These are phyloP conservation scores for Tardiomyces depauwii DNA, from an alignment of 1,139 yeast genomes.

Conservation along the genomic window DNA sequence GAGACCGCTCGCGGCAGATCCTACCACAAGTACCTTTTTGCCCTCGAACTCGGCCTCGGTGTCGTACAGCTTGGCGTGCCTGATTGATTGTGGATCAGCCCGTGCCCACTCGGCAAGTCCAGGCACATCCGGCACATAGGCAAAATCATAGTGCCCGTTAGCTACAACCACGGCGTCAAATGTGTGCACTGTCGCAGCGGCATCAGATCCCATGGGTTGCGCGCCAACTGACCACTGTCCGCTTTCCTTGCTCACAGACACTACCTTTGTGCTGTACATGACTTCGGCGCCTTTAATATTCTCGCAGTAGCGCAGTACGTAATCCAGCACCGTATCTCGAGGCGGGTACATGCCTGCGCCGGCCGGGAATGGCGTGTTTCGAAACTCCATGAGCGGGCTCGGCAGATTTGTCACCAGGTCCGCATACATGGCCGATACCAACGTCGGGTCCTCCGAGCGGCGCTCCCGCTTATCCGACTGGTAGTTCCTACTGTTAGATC, in stretches of 20 bases:
- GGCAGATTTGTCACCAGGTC: conserved; percentile 55
- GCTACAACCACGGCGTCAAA: conserved; percentile 49
- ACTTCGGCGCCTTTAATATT: conserved; percentile 23
- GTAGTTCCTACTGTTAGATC: conserved; percentile 14
- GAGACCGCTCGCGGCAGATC: conserved; percentile 52
- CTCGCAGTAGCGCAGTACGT: conserved; percentile 35
- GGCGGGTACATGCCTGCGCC: conserved; percentile 38
- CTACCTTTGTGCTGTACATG: conserved; percentile 31
- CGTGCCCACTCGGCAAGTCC: conserved; percentile 43
- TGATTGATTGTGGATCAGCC: conserved; percentile 35
- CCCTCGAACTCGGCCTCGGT: conserved; percentile 34
- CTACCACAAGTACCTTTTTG: conserved; percentile 42
- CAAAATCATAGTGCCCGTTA: conserved; percentile 46
- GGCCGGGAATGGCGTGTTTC: conserved; percentile 36
- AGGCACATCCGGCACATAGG: conserved; percentile 41
- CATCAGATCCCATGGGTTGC: conserved; percentile 35
- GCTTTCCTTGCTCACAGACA: conserved; percentile 20
- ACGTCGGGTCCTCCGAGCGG: neutral
- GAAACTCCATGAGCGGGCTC: conserved; percentile 44
- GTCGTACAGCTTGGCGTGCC: conserved; percentile 52
- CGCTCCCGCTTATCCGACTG: conserved; percentile 7
- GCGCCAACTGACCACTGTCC: conserved; percentile 14
- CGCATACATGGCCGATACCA: conserved; percentile 32
- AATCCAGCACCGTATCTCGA: conserved; percentile 37
- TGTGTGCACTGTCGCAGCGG: conserved; percentile 4